phyloP scores from a whole-genome alignment of 495 filamentous ascomycete species.

The Hypoxylon trugodes region DNA sequence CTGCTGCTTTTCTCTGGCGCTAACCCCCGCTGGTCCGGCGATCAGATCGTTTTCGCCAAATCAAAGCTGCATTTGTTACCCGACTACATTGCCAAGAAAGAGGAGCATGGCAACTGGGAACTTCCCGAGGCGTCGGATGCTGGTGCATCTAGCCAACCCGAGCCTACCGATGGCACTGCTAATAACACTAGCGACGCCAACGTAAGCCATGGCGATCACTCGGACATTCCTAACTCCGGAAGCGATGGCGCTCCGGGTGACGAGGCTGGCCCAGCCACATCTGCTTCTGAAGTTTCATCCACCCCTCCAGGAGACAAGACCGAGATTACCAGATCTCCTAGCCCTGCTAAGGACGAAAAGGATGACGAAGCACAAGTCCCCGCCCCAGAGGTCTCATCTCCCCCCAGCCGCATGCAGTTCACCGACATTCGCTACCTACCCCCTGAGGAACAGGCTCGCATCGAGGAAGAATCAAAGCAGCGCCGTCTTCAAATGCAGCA shows the following conservation, averaged over 20 bases:
- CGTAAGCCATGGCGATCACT: conserved; percentile 12
- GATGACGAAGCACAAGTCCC: neutral
- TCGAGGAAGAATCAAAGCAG: neutral
- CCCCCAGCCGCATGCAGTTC: neutral
- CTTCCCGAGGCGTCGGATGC: conserved; percentile 20
- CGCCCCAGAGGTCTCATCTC: neutral
- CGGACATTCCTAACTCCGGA: conserved; percentile 13
- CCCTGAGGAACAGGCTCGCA: conserved; percentile 2
- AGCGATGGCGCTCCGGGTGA: neutral
- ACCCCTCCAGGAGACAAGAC: neutral
- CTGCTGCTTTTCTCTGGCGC: conserved; percentile 26
- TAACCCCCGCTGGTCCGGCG: conserved; percentile 35
- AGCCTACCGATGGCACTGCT: no score
- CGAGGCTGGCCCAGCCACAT: neutral
- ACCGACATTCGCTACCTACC: conserved; percentile 21
- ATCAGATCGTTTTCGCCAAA: conserved; percentile 40
- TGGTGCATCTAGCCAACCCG: conserved; percentile 12
- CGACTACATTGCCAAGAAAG: conserved; percentile 34
- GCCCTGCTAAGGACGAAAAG: neutral
- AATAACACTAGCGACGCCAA: conserved; percentile 5
- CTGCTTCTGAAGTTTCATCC: neutral
- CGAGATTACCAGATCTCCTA: neutral
- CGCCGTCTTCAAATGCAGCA: neutral
- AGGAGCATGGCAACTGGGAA: conserved; percentile 39
- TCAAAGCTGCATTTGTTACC: conserved; percentile 33